These are phyloP conservation scores for Hirschioporus abietinus DNA, from an alignment of 768 basidiomycete species.

Conservation along the genomic window DNA sequence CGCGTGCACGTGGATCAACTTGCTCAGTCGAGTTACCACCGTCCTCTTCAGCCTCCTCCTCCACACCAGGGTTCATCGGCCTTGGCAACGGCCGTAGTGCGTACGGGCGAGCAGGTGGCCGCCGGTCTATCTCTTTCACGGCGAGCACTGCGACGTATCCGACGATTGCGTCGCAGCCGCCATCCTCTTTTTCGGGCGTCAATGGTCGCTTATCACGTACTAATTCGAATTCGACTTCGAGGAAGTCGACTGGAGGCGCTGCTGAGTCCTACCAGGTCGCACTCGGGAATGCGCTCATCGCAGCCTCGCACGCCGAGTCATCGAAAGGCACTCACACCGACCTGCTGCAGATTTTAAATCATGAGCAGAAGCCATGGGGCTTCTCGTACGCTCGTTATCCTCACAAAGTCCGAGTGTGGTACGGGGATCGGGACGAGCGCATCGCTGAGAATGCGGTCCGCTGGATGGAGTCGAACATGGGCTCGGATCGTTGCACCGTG, in stretches of 20 bases:
- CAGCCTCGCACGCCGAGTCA: slow-evolving; percentile 93
- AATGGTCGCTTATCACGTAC: slow-evolving; percentile 3
- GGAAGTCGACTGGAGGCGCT: slow-evolving; percentile 11
- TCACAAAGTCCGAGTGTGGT: slow-evolving; percentile 80
- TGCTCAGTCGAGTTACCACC: slow-evolving; percentile 20
- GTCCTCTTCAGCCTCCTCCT: slow-evolving; percentile 18
- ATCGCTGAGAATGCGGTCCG: slow-evolving; percentile 86
- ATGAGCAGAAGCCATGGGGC: slow-evolving; percentile 84
- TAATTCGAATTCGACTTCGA: background rate
- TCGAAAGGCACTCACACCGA: slow-evolving; percentile 88
- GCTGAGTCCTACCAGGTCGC: slow-evolving; percentile 54
- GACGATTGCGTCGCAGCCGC: slow-evolving; percentile 19
- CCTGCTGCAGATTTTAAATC: slow-evolving; percentile 87
- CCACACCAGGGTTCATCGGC: slow-evolving; percentile 24
- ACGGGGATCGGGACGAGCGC: slow-evolving; percentile 90
- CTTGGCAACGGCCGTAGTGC: slow-evolving; percentile 23
- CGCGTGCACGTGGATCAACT: background rate
- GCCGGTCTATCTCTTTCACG: slow-evolving; percentile 68
- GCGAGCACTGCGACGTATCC: slow-evolving; percentile 22
- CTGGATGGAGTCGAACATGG: slow-evolving; percentile 90
- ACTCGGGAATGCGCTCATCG: slow-evolving; percentile 85
- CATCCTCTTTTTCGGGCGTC: background rate
- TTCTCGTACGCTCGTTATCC: slow-evolving; percentile 82
- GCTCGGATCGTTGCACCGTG: slow-evolving; percentile 66
- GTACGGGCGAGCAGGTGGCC: slow-evolving; percentile 46